A percentile compares a stretch with the other conserved stretches of the same genome.
phyloP scores from a whole-genome alignment of 306 rosid genomes.

The Cercis canadensis region DNA sequence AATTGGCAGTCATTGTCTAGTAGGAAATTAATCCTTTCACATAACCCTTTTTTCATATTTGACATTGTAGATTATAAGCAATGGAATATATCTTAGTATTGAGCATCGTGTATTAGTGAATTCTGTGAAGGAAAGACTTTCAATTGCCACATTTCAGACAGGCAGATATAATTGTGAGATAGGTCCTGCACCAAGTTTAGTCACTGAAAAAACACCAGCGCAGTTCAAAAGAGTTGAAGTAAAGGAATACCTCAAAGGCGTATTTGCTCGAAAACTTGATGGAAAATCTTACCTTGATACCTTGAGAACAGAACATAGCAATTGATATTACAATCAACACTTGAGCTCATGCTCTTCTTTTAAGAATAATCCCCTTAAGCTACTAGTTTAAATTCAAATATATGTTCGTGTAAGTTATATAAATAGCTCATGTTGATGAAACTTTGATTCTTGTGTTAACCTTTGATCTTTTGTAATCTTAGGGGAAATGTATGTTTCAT shows the following conservation, averaged over 20 bases:
- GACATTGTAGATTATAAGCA: constrained; percentile 35
- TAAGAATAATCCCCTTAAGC: too few relatives aligned
- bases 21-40: not conserved
- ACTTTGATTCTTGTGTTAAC: too few relatives aligned
- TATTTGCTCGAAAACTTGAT: not conserved
- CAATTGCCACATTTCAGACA: constrained; percentile 32
- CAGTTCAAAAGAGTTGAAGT: not conserved
- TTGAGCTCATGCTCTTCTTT: too few relatives aligned
- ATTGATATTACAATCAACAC: too few relatives aligned
- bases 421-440: too few relatives aligned
- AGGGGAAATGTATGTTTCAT: too few relatives aligned
- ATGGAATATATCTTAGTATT: constrained; percentile 38
- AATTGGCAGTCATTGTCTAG: too few relatives aligned
- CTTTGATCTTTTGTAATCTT: too few relatives aligned
- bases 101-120: constrained; percentile 42
- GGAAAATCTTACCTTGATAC: constrained; percentile 5
- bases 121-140: constrained; percentile 40
- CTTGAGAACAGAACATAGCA: not conserved
- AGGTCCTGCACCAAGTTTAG: constrained; percentile 33
- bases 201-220: constrained; percentile 37
- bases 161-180: constrained; percentile 12
- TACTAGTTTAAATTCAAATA: too few relatives aligned
- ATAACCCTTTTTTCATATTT: not conserved
- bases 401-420: too few relatives aligned
- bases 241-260: not conserved